phyloP scores from a whole-genome alignment of 139 green algal genomes.

The Chlorella vulgaris region DNA sequence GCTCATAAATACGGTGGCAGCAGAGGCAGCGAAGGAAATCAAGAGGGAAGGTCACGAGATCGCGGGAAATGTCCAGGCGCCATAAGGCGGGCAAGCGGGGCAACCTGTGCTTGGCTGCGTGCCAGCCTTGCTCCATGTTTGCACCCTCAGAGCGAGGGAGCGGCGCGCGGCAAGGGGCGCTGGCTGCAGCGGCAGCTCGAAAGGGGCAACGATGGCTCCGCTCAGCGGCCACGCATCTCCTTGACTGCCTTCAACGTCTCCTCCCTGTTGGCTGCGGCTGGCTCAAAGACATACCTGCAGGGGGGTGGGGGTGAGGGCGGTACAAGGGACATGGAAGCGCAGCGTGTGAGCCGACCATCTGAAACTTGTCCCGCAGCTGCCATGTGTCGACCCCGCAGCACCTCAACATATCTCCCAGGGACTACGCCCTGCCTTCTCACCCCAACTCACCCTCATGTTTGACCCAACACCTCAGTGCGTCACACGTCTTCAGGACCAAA shows the following conservation, averaged over 20 bases:
- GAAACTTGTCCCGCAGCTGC: neutral
- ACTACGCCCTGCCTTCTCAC: no score
- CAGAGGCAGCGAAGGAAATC: neutral
- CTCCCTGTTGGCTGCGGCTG: constrained; percentile 53
- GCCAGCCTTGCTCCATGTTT: no score
- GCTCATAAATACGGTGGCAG: neutral
- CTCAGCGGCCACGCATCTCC: constrained; percentile 68
- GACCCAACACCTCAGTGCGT: no score
- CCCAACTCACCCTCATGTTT: no score
- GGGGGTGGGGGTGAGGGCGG: neutral
- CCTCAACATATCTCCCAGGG: no score
- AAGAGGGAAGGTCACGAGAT: neutral
- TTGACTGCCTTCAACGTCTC: constrained; percentile 50
- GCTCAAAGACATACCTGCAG: constrained; percentile 59
- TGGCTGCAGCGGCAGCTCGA: neutral
- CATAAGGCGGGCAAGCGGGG: no score
- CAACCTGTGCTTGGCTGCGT: no score
- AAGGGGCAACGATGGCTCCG: neutral
- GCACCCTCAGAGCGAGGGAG: neutral
- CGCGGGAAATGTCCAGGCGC: no score
- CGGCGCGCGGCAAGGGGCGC: no score
- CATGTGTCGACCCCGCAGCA: no score
- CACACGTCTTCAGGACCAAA: no score
- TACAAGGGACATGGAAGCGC: neutral
- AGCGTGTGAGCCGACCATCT: neutral